Evolutionary conservation across 257 asterid species (phyloP), one percentile per base, ranked within the genome.

Genomic region (Ilex aquifolium): DNA sequence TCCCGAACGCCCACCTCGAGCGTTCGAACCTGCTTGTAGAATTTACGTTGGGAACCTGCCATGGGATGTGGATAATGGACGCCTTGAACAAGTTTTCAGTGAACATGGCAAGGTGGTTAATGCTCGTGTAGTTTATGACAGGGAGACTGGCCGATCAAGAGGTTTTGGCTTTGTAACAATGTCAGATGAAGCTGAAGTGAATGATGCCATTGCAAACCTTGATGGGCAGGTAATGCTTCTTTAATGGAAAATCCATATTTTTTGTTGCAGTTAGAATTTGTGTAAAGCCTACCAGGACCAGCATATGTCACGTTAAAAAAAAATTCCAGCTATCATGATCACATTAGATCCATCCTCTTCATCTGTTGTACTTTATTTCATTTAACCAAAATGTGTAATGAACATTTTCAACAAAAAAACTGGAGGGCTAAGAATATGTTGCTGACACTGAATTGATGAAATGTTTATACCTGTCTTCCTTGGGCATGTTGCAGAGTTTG

Each of bases 161-260:
- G 99, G 99, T 65, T 93, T 93, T 77, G 99, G 99, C 49, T 93
- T 93, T 67, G 90, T 93, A 31, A 80, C 61, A 21, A 88, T 93
- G 99, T 77, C 95, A 11, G 82, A 76, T 59, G 92, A 85, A 69
- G 69, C 89, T 4, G 97, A 93, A 78, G 75, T 81, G 87, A 85
- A 83, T 31, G 91, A 84, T 61, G 96, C 96, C 75, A 90, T 93
- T 39, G 83, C 95, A 13, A 82, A 75, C 74, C 95, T 93, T 16
- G 95, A 93, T 69, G 95, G 96, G 57, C 86, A 84, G 92, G 99
- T 90, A 77, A 72, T 5, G 40, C 39, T 36, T 36, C 42, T 36
- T 36, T 36, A 36, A 7, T 36, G 8, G 5, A 36, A 36, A 36
- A 4, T 36, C 42, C 2, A 36, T 5, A 4, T 36, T 36, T 36